Base-by-base conservation (phyloP, 2,329 filamentous ascomycete genomes). In the Aureobasidium sp. region DNA sequence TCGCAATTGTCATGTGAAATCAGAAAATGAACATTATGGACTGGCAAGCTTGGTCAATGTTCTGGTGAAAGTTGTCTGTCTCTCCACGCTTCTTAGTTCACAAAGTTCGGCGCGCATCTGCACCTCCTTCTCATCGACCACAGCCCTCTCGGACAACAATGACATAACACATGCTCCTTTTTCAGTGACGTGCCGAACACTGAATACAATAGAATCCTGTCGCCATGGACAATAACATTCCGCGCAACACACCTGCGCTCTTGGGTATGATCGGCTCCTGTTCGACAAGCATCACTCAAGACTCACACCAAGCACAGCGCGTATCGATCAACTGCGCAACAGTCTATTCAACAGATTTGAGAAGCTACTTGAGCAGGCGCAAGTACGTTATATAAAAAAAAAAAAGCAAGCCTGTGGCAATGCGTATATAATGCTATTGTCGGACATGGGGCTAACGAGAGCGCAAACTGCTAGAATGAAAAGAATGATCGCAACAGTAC, bases 401-500 rank as follows among this genome's bases (percentile, higher is more conserved):
- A 17, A 15, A 1, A 10, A 9, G 20, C 10, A 26, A 20, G 2
- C 6, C 13, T 8, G 23, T 29, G 44, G 26, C 32, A 34, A 34
- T 10, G 32, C 32, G 32, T 7, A 34, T 34, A 34, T 34, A 34
- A 34, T 34, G 12, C 32, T 34, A 10, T 7, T 9, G 32, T 10
- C 6, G 37, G 20, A 41, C 5, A 41, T n/a, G 13, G 50, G 20
- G 34, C 34, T 53, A 15, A 44, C 27, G 26, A 57, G 39, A 17
- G 10, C 34, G 52, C 26, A 15, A 48, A 32, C 12, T 23, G 29
- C 66, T 20, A 83, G 78, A 75, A 77, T 42, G 75, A 82, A 61
- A 78, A 76, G 44, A 76, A 75, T 39, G 82, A 83, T 67, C 77
- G 83, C 64, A 80, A 80, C 26, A 77, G 78, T 17, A 82, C 82